Base-by-base conservation (phyloP, 495 filamentous ascomycete species). In the Amniculicola lignicola region DNA sequence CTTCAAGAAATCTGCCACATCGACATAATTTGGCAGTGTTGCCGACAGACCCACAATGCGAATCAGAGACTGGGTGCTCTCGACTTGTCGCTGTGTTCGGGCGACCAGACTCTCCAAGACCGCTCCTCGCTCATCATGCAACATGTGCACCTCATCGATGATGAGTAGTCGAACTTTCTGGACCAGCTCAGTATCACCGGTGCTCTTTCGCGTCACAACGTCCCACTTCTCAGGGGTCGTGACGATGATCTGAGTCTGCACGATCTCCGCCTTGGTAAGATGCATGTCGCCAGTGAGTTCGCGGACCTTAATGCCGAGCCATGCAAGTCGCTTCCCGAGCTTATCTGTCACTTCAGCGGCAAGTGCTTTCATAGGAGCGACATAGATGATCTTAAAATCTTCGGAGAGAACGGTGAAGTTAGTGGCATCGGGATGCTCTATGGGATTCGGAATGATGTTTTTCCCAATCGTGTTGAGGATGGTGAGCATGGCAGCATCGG, bases 191-290 rank as follows among this genome's bases (percentile, higher is more conserved):
- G 94, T 97, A 66, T 99, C 93, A 2, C 93, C 93, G 1, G 89
- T 96, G 41, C 93, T 92, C 70, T 97, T 99, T 37, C 93, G 79
- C 9, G 93, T 99, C 27, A 97, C 87, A 11, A 97, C 92, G 72
- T 99, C 93, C 93, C 93, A 99, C 75, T 99, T 99, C 69, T 99
- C 93, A 43, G 93, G 93, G 9, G 93, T 99, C 0, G 93, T 99
- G 14, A 99, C 94, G 57, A 99, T 96, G 52, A 99, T 91, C 70
- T 99, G 94, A 2, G 93, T 99, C 61, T 88, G 82, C 25, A 92
- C 77, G 54, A 99, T 95, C 72, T 99, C 94, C 2, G 88, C 82
- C 73, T 99, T 99, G 29, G 92, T 95, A 57, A 99, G 77, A 61
- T 99, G 94, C 91, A 96, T 97, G 72, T 99, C 93, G 61, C 92